Evolutionary conservation across 2,329 filamentous ascomycete species (phyloP).

Genomic region (Dactylellina haptotyla): DNA sequence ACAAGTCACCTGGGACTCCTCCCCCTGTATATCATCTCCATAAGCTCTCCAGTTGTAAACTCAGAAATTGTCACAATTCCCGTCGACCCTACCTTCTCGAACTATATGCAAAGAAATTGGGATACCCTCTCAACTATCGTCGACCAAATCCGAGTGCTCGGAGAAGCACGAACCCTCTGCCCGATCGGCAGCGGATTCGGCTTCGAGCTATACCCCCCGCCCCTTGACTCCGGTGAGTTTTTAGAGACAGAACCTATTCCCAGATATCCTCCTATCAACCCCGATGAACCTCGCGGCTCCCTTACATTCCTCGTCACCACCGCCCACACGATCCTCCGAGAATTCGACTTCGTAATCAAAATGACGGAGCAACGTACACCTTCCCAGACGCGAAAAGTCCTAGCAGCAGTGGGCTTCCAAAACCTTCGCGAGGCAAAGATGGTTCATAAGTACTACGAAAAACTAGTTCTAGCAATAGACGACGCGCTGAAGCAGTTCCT

Average conservation of each 20-base stretch:
- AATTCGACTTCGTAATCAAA: background rate
- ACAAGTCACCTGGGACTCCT: background rate
- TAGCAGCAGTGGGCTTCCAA: background rate
- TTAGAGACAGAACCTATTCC: too few relatives aligned
- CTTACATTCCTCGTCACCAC: background rate
- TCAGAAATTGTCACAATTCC: background rate
- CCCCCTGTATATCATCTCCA: background rate
- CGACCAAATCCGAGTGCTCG: background rate
- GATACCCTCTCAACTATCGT: background rate
- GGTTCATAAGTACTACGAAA: too few relatives aligned
- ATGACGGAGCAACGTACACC: background rate
- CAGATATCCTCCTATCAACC: background rate
- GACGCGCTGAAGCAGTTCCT: too few relatives aligned
- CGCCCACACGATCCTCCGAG: background rate
- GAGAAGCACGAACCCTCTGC: background rate
- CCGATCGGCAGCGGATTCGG: background rate
- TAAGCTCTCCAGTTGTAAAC: background rate
- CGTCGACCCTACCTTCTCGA: background rate
- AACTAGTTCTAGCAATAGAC: too few relatives aligned
- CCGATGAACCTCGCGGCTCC: background rate
- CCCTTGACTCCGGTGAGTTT: background rate
- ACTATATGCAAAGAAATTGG: background rate
- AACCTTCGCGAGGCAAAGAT: background rate
- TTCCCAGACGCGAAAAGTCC: background rate
- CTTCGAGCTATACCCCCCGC: background rate